Percentiles rank a stretch among this genome's conserved stretches.
Conservation (phyloP, 371 early-diverging fungal species). For the Modicella reniformis region DNA sequence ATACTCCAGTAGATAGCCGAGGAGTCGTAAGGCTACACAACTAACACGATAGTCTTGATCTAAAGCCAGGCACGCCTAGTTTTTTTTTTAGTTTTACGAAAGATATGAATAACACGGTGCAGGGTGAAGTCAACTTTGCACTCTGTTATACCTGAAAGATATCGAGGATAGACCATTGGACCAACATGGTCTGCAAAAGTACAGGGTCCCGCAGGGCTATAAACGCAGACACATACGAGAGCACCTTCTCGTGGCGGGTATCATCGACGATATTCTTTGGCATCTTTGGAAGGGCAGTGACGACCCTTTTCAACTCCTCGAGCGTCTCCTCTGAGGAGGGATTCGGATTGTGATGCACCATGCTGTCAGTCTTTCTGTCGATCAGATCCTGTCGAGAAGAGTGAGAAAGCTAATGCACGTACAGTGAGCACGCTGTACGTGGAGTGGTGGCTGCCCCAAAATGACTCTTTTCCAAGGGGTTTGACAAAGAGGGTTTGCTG, state of each 20-base stretch:
- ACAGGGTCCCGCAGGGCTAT: conserved; percentile 49
- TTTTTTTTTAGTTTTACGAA: too few species aligned
- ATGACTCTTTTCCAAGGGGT: neutral
- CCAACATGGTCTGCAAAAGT: conserved; percentile 36
- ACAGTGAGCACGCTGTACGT: too few species aligned
- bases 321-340: conserved; percentile 37
- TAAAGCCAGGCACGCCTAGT: conserved; percentile 32
- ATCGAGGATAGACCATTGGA: conserved; percentile 50
- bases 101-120: too few species aligned
- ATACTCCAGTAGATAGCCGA: conserved; percentile 46
- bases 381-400: neutral
- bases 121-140: too few species aligned
- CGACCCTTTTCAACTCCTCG: conserved; percentile 55
- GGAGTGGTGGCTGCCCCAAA: neutral
- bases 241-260: conserved; percentile 68
- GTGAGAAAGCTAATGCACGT: neutral
- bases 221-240: conserved; percentile 62
- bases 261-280: conserved; percentile 68
- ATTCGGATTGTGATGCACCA: conserved; percentile 26
- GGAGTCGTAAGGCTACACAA: conserved; percentile 53
- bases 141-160: conserved; percentile 44
- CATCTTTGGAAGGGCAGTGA: conserved; percentile 61
- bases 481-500: neutral
- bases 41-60: conserved; percentile 54
- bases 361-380: neutral